Evolutionary conservation across 2,329 filamentous ascomycete species (phyloP), one percentile per base, ranked within the genome.

Genomic region (Aspergillus ustus): DNA sequence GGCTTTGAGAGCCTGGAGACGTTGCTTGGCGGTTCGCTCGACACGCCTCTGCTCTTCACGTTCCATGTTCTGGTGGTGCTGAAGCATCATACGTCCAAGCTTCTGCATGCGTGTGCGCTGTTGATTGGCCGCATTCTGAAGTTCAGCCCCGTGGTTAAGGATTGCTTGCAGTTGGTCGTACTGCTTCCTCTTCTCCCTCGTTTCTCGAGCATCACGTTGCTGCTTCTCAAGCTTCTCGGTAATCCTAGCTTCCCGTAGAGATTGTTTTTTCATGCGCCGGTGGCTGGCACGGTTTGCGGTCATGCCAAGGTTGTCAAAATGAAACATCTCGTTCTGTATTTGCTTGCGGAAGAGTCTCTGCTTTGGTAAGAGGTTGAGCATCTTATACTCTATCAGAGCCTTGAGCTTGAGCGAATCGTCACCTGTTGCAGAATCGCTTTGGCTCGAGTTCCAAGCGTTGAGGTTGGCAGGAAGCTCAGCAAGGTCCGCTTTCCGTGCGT

Each of bases 141-240:
- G 88, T 69, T 97, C 93, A 52, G 87, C 84, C 60, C 91, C 88
- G 76, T 97, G 94, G 67, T 88, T 89, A 68, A 92, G 85, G 56
- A 99, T 92, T 40, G 93, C 91, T 66, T 92, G 89, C 61, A 99
- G 85, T 78, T 96, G 97, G 75, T 98, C 94, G 63, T 85, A 87
- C 73, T 98, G 94, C 81, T 96, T 97, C 87, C 96, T 95, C 88
- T 96, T 97, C 81, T 99, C 95, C 65, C 96, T 91, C 67, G 91
- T 92, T 81, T 98, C 94, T 61, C 95, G 91, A 46, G 93, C 94
- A 77, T 98, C 94, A 60, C 95, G 92, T 76, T 99, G 95, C 77
- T 99, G 93, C 81, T 98, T 98, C 86, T 99, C 95, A 2, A 99
- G 87, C 79, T 97, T 99, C 85, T 99, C 95, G 0, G 95, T 99